Evolutionary conservation across 106 monocot species (phyloP).

Genomic region (Dioscorea alata): DNA sequence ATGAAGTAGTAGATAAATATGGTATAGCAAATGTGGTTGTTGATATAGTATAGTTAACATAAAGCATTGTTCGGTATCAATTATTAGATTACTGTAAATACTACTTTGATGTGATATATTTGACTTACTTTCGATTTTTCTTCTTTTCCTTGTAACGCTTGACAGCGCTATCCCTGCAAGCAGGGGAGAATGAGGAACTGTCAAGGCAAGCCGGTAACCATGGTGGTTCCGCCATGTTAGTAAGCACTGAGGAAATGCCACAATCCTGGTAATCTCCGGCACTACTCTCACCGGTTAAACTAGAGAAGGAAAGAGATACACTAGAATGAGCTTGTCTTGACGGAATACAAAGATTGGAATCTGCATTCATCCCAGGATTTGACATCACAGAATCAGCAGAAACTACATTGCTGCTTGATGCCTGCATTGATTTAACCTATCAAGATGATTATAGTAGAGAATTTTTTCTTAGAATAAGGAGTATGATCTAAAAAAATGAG

Average conservation of each 20-base stretch:
- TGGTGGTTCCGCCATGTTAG: conserved; percentile 52
- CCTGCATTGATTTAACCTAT: conserved; percentile 35
- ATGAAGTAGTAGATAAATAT: no score
- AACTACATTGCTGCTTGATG: conserved; percentile 29
- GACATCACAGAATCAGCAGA: conserved; percentile 59
- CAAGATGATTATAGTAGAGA: neutral
- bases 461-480: no score
- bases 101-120: neutral
- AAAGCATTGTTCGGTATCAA: no score
- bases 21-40: no score
- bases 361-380: conserved; percentile 33
- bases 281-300: conserved; percentile 74
- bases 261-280: conserved; percentile 65
- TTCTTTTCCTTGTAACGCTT: conserved; percentile 96
- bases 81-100: no score
- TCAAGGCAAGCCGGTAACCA: conserved; percentile 49
- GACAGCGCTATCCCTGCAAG: conserved; percentile 70
- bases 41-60: no score
- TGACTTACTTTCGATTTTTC: conserved; percentile 81
- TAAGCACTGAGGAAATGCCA: conserved; percentile 52
- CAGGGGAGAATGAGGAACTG: conserved; percentile 23
- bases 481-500: no score
- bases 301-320: conserved; percentile 64
- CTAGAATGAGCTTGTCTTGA: conserved; percentile 47
- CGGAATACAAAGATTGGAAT: conserved; percentile 35